phyloP scores from a whole-genome alignment of 495 filamentous ascomycete species.

The Penicillium odoratum region DNA sequence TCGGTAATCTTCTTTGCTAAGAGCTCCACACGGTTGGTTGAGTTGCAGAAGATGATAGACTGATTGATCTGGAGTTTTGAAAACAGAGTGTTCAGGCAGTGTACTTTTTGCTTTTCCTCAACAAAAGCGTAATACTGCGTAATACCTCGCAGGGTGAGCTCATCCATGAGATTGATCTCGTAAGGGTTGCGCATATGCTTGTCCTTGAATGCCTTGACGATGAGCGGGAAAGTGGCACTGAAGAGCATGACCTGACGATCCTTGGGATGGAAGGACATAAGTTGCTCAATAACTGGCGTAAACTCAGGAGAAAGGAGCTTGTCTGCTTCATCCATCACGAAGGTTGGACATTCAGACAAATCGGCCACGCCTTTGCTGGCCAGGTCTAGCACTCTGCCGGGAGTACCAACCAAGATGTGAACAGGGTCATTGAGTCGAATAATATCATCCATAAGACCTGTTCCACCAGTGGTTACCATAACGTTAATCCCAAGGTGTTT shows the following conservation, averaged over 20 bases:
- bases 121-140: slow-evolving; percentile 99
- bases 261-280: slow-evolving; percentile 89
- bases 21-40: slow-evolving; percentile 95
- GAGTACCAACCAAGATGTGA: slow-evolving; percentile 97
- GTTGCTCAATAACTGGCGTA: slow-evolving; percentile 93
- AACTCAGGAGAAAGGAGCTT: slow-evolving; percentile 96
- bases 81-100: slow-evolving; percentile 98
- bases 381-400: slow-evolving; percentile 90
- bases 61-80: slow-evolving; percentile 99
- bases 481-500: slow-evolving; percentile 97
- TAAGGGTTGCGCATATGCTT: slow-evolving; percentile 95
- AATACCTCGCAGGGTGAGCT: slow-evolving; percentile 95
- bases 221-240: slow-evolving; percentile 93
- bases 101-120: slow-evolving; percentile 98
- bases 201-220: slow-evolving; percentile 97
- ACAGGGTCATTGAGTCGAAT: slow-evolving; percentile 90
- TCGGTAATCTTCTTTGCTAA: slow-evolving; percentile 99
- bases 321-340: slow-evolving; percentile 99
- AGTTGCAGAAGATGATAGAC: slow-evolving; percentile 99
- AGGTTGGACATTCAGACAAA: slow-evolving; percentile 92
- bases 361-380: slow-evolving; percentile 94
- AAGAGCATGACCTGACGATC: slow-evolving; percentile 99
- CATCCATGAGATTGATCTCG: slow-evolving; percentile 99
- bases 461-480: slow-evolving; percentile 98
- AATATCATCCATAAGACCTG: slow-evolving; percentile 93